Base-by-base conservation (phyloP, 1,284 basidiomycete species). In the Phenoliferia sp. region DNA sequence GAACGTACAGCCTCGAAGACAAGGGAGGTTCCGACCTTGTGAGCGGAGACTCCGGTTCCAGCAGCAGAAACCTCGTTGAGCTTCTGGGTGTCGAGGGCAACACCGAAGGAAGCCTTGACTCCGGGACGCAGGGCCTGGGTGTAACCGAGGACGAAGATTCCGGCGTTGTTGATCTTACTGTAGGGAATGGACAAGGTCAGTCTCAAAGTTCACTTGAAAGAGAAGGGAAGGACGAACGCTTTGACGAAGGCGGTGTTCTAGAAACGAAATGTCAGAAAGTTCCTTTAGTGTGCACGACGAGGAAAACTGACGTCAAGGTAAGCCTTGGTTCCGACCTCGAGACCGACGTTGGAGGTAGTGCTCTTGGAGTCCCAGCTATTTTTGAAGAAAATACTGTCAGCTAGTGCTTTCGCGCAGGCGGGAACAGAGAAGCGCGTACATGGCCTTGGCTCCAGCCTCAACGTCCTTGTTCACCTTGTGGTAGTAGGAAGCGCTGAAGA, bases 401-500 rank as follows among this genome's bases (percentile, higher is more conserved):
- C 1, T 28, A 28, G 35, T 44, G 9, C 55, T 32, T 7, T 56
- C 32, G 29, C 16, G 1, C 15, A 19, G 22, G 33, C 33, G 6
- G 32, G 10, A 22, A 2, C 65, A 10, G 33, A 28, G 28, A 19
- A 52, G 28, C 31, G 39, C 61, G 59, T 50, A 69, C n/a, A 68
- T 62, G 59, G 50, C 93, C 86, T 94, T 94, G 76, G 94, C 95
- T 80, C 94, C 94, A 73, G 94, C 96, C 85, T 99, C 95, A 70
- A 97, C 93, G 79, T 98, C 94, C 76, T 82, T 80, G 81, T 85
- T 90, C 79, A 99, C 94, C 76, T 90, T 90, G 87, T 99, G 96
- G 86, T 98, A 99, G 87, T 98, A 99, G 81, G 90, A 92, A 75
- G 95, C 96, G 70, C 90, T 86, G 85, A 94, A 98, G 78, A 89